phyloP scores from a whole-genome alignment of 305 asterid genomes.

The Lippia alba region DNA sequence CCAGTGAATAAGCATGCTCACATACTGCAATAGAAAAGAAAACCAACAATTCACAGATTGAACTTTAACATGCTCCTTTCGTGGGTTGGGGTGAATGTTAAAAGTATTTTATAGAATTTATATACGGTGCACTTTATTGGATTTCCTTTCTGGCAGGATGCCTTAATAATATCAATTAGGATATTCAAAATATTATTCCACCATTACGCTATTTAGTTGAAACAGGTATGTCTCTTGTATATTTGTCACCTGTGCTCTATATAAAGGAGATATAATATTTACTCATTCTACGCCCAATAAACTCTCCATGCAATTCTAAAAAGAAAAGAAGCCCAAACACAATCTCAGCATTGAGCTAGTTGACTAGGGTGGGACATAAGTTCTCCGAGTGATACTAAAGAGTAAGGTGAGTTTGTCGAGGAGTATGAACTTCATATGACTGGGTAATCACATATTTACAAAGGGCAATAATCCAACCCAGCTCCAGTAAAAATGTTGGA shows the following conservation, averaged over 20 bases:
- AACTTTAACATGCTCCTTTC: too few species aligned
- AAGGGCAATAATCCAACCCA: slow-evolving; percentile 23
- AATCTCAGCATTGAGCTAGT: background rate
- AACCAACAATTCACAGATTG: slow-evolving; percentile 4
- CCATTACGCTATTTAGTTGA: too few species aligned
- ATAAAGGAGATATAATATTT: too few species aligned
- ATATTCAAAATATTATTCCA: too few species aligned
- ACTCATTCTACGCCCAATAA: background rate
- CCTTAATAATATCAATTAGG: too few species aligned
- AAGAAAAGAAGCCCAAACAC: slow-evolving; percentile 11
- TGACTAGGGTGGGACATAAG: background rate
- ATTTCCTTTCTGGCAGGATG: too few species aligned
- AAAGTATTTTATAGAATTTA: too few species aligned
- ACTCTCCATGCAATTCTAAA: background rate
- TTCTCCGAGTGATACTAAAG: background rate
- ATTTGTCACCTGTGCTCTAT: too few species aligned
- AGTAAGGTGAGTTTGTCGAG: slow-evolving; percentile 19
- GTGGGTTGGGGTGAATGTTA: too few species aligned
- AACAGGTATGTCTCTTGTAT: too few species aligned
- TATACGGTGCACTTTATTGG: too few species aligned
- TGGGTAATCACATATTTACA: slow-evolving; percentile 5
- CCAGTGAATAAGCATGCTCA: slow-evolving; percentile 95
- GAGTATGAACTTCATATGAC: slow-evolving; percentile 16
- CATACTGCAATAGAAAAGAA: slow-evolving; percentile 67
- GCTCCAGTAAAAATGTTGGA: background rate